Evolutionary conservation across 2,329 filamentous ascomycete genomes (phyloP), one percentile per base, ranked within the genome.

Genomic region (Penicillium sp.): DNA sequence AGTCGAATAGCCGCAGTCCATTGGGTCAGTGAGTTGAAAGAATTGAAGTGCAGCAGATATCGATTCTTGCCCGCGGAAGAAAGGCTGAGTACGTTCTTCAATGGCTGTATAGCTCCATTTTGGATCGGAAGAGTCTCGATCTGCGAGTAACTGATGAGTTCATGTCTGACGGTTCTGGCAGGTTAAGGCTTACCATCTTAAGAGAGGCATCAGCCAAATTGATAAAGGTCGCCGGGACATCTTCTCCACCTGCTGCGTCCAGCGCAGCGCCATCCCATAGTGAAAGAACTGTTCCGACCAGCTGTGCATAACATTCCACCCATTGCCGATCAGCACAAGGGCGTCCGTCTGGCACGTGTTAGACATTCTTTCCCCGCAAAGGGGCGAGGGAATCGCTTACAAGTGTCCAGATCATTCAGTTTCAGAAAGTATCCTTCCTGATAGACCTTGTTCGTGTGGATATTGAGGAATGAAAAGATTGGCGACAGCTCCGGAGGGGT

Each of bases 341-440:
- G 60, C 88, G 87, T 48, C 94, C 94, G 74, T 93, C 91, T 96
- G 72, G 27, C 29, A 50, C 55, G 52, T 45, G 55, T 80, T 66
- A 78, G 73, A 44, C 10, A 12, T 3, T n/a, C 18, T 32, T 40
- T 31, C 49, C 39, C 35, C 41, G 39, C 37, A 31, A 40, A 34
- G 29, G 4, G 15, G n/a, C 6, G 1, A 9, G 12, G 5, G 16
- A 13, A 16, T 34, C 55, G 84, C 90, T 65, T 83, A 96, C 92
- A 87, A 52, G 86, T 87, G 68, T 97, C 95, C 64, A 96, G 86
- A 73, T 99, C 94, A 72, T 97, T 93, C 46, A 99, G 79, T 76
- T 97, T 99, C 65, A 99, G 77, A 64, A 99, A 97, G 70, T 97
- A 99, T 37, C 94, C 94, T 76, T 99, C 94, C 65, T 97, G 92